phyloP scores from a whole-genome alignment of 2,329 filamentous ascomycete genomes.

The Massarina eburnea region DNA sequence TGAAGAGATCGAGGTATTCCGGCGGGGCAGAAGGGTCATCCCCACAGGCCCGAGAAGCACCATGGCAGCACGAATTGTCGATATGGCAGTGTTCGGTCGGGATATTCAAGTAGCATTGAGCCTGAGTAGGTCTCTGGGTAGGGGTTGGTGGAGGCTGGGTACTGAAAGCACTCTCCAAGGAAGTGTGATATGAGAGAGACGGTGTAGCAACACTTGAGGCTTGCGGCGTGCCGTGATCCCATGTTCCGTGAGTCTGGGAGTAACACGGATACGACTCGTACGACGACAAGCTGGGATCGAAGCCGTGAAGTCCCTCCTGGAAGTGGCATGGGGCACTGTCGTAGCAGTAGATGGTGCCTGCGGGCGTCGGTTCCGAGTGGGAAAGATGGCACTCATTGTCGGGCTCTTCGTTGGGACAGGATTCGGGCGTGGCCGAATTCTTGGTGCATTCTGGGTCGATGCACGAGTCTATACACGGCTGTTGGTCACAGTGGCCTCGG shows the following conservation, averaged over 20 bases:
- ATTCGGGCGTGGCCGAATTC: slow-evolving; percentile 27
- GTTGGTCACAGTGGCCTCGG: slow-evolving; percentile 9
- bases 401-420: slow-evolving; percentile 35
- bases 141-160: slow-evolving; percentile 26
- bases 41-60: slow-evolving; percentile 27
- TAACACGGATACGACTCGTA: slow-evolving; percentile 37
- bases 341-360: slow-evolving; percentile 37
- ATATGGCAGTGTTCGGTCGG: slow-evolving; percentile 39
- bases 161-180: slow-evolving; percentile 32
- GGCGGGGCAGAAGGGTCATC: slow-evolving; percentile 29
- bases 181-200: slow-evolving; percentile 35
- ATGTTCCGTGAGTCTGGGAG: slow-evolving; percentile 24
- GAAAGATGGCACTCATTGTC: slow-evolving; percentile 35
- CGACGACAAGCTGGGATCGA: slow-evolving; percentile 20
- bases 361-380: slow-evolving; percentile 31
- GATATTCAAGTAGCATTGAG: slow-evolving; percentile 30
- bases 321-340: slow-evolving; percentile 38
- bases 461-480: slow-evolving; percentile 35
- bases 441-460: slow-evolving; percentile 40
- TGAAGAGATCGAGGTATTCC: slow-evolving; percentile 29
- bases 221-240: slow-evolving; percentile 20
- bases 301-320: slow-evolving; percentile 29
- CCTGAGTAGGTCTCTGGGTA: slow-evolving; percentile 1
- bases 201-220: slow-evolving; percentile 32
- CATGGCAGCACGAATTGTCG: slow-evolving; percentile 40